A percentile compares a stretch with the other conserved stretches of the same genome.
Conservation (phyloP, 768 basidiomycete species). For the Leccinum uliginosum region DNA sequence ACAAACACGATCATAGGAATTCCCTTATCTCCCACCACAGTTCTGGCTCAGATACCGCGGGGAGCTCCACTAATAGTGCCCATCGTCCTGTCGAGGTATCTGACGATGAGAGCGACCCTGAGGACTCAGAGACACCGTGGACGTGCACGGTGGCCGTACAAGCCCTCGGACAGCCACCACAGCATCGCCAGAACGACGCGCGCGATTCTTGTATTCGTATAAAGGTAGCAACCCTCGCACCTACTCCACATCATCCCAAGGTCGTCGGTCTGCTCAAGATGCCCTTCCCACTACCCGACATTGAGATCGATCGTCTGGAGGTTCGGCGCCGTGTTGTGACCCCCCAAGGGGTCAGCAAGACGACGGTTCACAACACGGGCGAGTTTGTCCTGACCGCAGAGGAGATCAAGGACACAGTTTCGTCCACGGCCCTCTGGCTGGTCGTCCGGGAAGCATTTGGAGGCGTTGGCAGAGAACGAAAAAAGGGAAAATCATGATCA, state of each 20-base stretch:
- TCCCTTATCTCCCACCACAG: slow-evolving; percentile 41
- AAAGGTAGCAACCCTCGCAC: slow-evolving; percentile 81
- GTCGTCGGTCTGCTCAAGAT: slow-evolving; percentile 89
- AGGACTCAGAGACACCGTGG: slow-evolving; percentile 97
- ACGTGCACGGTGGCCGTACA: slow-evolving; percentile 77
- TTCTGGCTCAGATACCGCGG: slow-evolving; percentile 31
- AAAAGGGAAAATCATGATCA: slow-evolving; percentile 67
- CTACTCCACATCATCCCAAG: slow-evolving; percentile 95
- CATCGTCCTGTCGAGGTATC: slow-evolving; percentile 38
- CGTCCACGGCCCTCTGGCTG: slow-evolving; percentile 85
- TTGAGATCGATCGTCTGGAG: slow-evolving; percentile 62
- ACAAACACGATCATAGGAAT: slow-evolving; percentile 27
- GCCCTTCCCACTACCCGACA: slow-evolving; percentile 82
- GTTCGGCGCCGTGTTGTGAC: slow-evolving; percentile 47
- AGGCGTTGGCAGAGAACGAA: slow-evolving; percentile 73
- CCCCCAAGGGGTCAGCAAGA: slow-evolving; percentile 24
- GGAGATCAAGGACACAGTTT: slow-evolving; percentile 91
- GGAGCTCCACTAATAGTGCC: slow-evolving; percentile 18
- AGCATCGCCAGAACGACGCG: slow-evolving; percentile 1
- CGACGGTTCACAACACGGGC: slow-evolving; percentile 17
- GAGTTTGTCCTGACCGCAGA: slow-evolving; percentile 71
- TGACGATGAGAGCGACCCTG: slow-evolving; percentile 86
- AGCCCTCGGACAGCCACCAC: slow-evolving; percentile 28
- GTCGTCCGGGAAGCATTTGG: slow-evolving; percentile 92
- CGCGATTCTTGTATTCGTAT: slow-evolving; percentile 32